These are phyloP conservation scores for Fusarium concolor DNA, from an alignment of 2,329 filamentous ascomycete genomes.

Conservation along the genomic window DNA sequence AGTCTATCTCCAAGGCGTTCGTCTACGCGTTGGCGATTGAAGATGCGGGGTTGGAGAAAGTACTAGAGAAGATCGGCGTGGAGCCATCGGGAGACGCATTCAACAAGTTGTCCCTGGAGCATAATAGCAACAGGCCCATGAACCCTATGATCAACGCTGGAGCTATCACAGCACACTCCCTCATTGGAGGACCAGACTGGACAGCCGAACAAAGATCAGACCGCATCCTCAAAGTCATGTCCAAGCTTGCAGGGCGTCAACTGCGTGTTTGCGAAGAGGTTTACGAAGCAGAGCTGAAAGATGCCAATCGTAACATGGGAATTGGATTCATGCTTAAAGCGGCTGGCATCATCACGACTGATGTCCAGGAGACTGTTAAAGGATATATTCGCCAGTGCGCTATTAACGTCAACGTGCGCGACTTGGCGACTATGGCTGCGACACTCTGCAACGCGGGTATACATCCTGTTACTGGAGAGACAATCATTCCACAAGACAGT, in stretches of 20 bases:
- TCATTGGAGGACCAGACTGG: constrained; percentile 46
- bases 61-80: constrained; percentile 55
- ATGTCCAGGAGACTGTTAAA: constrained; percentile 51
- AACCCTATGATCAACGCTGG: constrained; percentile 54
- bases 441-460: constrained; percentile 53
- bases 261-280: constrained; percentile 54
- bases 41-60: constrained; percentile 50
- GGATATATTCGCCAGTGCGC: constrained; percentile 56
- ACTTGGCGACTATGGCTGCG: constrained; percentile 55
- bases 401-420: constrained; percentile 56
- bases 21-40: constrained; percentile 56
- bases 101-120: constrained; percentile 50
- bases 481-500: constrained; percentile 51
- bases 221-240: constrained; percentile 51
- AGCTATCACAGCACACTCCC: constrained; percentile 51
- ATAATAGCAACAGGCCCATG: constrained; percentile 49
- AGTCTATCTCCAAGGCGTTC: constrained; percentile 57
- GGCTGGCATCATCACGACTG: constrained; percentile 52
- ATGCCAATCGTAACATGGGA: constrained; percentile 51
- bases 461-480: constrained; percentile 50
- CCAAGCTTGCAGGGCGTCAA: constrained; percentile 51
- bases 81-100: constrained; percentile 56
- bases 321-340: constrained; percentile 57
- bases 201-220: constrained; percentile 51
- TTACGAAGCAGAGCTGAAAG: constrained; percentile 53